Percentiles rank a stretch among this genome's conserved stretches.
These are phyloP conservation scores for Lasiosphaeriaceae sp. DNA, from an alignment of 495 filamentous ascomycete species.

Conservation along the genomic window DNA sequence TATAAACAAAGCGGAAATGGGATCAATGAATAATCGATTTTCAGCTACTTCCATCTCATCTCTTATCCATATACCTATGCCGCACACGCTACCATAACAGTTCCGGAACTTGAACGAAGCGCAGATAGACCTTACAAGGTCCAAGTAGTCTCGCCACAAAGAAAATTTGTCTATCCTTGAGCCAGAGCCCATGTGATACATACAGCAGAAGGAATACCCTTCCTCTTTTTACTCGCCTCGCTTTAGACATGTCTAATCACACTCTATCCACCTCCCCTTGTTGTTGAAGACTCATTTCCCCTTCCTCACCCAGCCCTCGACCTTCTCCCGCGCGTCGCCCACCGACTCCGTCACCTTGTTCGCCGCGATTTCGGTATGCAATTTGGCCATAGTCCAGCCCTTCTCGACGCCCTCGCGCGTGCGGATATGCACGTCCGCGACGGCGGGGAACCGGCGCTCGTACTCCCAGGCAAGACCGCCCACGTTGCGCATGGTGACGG, in stretches of 20 bases:
- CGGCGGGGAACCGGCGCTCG: slow-evolving; percentile 76
- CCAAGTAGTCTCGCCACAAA: slow-evolving; percentile 3
- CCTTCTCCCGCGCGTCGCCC: slow-evolving; percentile 60
- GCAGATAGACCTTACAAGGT: no score
- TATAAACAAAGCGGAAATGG: background rate
- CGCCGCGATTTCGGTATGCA: slow-evolving; percentile 65
- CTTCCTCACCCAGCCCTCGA: slow-evolving; percentile 89
- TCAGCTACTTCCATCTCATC: no score
- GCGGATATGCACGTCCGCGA: slow-evolving; percentile 72
- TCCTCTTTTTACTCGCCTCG: no score
- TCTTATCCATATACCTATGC: no score
- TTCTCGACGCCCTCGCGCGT: slow-evolving; percentile 62
- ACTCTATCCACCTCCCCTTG: background rate
- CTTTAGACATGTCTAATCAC: background rate
- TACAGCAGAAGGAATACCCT: no score
- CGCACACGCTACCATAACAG: no score
- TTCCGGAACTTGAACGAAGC: no score
- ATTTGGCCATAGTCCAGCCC: slow-evolving; percentile 63
- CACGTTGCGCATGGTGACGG: slow-evolving; percentile 80
- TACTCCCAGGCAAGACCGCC: slow-evolving; percentile 79
- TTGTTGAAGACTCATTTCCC: slow-evolving; percentile 52
- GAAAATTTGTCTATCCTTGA: slow-evolving; percentile 23
- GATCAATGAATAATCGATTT: no score
- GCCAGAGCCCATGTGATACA: slow-evolving; percentile 20
- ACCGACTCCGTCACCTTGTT: slow-evolving; percentile 77